These are phyloP conservation scores for Debaryomyces sp. DNA, from an alignment of 1,139 yeast genomes.

Conservation along the genomic window DNA sequence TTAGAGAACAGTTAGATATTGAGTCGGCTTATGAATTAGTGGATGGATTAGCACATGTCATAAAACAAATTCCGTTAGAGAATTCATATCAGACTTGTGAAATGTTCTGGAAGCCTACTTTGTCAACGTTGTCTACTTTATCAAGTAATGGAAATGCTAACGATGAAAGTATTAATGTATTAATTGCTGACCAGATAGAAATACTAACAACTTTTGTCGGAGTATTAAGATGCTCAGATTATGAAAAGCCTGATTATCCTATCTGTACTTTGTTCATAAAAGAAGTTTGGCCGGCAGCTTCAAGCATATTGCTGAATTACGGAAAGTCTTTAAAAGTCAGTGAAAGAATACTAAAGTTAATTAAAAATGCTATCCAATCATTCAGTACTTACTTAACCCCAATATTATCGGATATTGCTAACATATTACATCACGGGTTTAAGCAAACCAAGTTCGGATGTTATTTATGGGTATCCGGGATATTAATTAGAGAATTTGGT, in stretches of 20 bases:
- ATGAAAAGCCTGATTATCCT: conserved; percentile 48
- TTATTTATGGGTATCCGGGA: conserved; percentile 89
- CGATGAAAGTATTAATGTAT: conserved; percentile 37
- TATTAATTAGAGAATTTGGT: conserved; percentile 75
- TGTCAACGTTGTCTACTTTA: conserved; percentile 46
- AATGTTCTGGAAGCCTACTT: conserved; percentile 70
- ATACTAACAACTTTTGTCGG: conserved; percentile 70
- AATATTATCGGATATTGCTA: conserved; percentile 65
- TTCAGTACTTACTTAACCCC: conserved; percentile 66
- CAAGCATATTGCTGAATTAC: conserved; percentile 51
- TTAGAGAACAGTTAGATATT: conserved; percentile 58
- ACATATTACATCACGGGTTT: conserved; percentile 67
- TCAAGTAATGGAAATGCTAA: conserved; percentile 20
- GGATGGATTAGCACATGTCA: conserved; percentile 88
- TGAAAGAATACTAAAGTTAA: conserved; percentile 72
- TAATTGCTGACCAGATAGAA: conserved; percentile 78
- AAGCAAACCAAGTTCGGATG: conserved; percentile 73
- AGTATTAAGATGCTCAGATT: conserved; percentile 50
- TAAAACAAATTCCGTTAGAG: conserved; percentile 53
- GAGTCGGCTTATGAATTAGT: conserved; percentile 78
- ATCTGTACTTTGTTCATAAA: conserved; percentile 59
- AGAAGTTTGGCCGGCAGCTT: conserved; percentile 59
- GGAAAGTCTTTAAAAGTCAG: conserved; percentile 63
- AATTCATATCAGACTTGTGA: conserved; percentile 38
- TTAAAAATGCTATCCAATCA: conserved; percentile 69